Evolutionary conservation across 495 filamentous ascomycete species (phyloP), one percentile per base, ranked within the genome.

Genomic region (Glutinoglossum americanum): DNA sequence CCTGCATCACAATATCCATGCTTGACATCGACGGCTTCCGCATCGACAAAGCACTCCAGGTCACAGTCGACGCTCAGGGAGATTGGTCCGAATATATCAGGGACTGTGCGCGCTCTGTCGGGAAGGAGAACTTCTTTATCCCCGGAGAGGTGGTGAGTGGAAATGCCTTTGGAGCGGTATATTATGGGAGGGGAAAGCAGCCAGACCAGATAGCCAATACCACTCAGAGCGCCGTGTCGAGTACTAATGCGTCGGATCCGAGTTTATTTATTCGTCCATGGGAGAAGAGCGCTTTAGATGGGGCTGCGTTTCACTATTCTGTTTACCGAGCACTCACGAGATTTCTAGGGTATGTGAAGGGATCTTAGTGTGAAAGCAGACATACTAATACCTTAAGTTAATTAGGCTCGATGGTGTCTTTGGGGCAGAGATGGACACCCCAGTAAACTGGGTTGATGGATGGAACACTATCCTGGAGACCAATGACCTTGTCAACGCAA

Each of bases 1-100:
- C 81, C 7, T 85, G 82, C 65, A 79, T 83, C 66, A 69, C 78
- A 1, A 80, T 85, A 49, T 64, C 67, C 25, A 76, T 73, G 51
- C 68, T 85, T n/a, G 81, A 85, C 61, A 76, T 85, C 39, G 81
- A 85, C 58, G 81, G 80, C 0, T 85, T 76, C 62, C 80, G 81
- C 23, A 80, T 82, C 64, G 81, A 85, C 65, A 85, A 85, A 63
- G 81, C 80, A 1, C 76, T 76, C 0, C 79, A 81, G 62, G 72
- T 80, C 6, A 83, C 81, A 0, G 73, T 82, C 10, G 81, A 85
- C 65, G 79, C 81, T 2, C 71, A 79, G 48, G 79, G 70, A 3
- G 69, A 77, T 23, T 83, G 76, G 61, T 77, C 74, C 9, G 66
- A 70, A 39, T 67, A 71, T 13, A 70, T 75, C 54, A 70, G 81